phyloP scores from a whole-genome alignment of 2,329 filamentous ascomycete genomes.

The Ceratocystis eucalypticola region DNA sequence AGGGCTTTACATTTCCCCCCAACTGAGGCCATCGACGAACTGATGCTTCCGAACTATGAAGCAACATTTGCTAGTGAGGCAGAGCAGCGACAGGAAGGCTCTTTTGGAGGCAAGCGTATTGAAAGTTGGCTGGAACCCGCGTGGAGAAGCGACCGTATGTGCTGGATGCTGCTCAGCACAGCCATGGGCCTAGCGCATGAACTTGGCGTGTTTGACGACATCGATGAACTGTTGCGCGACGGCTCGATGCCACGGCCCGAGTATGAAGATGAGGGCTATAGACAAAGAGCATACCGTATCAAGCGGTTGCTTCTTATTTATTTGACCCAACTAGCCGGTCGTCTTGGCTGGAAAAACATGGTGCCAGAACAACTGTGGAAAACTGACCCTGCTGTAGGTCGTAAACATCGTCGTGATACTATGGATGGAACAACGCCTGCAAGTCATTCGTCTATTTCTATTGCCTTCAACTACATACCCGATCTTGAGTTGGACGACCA shows the following conservation, averaged over 20 bases:
- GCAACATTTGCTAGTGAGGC: constrained; percentile 32
- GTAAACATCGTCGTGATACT: constrained; percentile 34
- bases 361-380: constrained; percentile 55
- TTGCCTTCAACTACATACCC: constrained; percentile 51
- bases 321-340: constrained; percentile 81
- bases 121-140: constrained; percentile 95
- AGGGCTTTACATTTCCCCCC: constrained; percentile 87
- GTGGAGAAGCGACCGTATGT: constrained; percentile 90
- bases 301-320: constrained; percentile 82
- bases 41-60: constrained; percentile 49
- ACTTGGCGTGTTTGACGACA: constrained; percentile 86
- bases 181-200: constrained; percentile 84
- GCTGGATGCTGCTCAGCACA: constrained; percentile 91
- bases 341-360: constrained; percentile 88
- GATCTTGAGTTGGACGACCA: constrained; percentile 54
- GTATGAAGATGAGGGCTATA: constrained; percentile 63
- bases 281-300: constrained; percentile 65
- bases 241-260: constrained; percentile 47
- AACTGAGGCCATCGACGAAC: constrained; percentile 57
- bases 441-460: constrained; percentile 44
- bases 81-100: constrained; percentile 24
- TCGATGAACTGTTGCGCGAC: constrained; percentile 54
- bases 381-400: constrained; percentile 42
- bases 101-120: constrained; percentile 65
- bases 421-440: constrained; percentile 45